phyloP scores from a whole-genome alignment of 768 basidiomycete genomes.

The Pleurotus cornucopiae region DNA sequence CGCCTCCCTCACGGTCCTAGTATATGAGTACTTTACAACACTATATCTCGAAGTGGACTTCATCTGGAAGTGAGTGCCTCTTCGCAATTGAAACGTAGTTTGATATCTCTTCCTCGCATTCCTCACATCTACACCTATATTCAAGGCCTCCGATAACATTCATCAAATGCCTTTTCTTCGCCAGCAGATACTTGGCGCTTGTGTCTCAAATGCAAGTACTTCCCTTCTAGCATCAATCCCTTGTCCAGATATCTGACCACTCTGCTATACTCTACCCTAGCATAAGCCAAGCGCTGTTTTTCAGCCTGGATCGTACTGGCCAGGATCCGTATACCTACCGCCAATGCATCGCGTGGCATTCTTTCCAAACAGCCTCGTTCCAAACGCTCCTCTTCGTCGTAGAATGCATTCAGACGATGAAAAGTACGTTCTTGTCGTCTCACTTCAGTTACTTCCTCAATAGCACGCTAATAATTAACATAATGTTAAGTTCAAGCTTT shows the following conservation, averaged over 20 bases:
- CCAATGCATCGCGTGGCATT: conserved; percentile 1
- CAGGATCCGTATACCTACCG: background rate
- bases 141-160: background rate
- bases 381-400: background rate
- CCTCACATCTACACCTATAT: no score
- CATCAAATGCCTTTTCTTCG: background rate
- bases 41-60: no score
- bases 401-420: conserved; percentile 3
- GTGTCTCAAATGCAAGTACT: background rate
- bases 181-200: background rate
- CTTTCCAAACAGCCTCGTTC: background rate
- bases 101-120: no score
- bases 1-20: no score
- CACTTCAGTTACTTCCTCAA: background rate
- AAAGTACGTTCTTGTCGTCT: background rate
- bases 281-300: background rate
- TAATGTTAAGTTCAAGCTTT: background rate
- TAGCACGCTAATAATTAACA: background rate
- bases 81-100: no score
- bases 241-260: background rate
- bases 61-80: no score
- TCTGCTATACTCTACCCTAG: background rate
- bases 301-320: background rate
- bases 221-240: background rate
- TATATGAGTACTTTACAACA: no score